phyloP scores from a whole-genome alignment of 306 rosid genomes.

The Glycyrrhiza uralensis region DNA sequence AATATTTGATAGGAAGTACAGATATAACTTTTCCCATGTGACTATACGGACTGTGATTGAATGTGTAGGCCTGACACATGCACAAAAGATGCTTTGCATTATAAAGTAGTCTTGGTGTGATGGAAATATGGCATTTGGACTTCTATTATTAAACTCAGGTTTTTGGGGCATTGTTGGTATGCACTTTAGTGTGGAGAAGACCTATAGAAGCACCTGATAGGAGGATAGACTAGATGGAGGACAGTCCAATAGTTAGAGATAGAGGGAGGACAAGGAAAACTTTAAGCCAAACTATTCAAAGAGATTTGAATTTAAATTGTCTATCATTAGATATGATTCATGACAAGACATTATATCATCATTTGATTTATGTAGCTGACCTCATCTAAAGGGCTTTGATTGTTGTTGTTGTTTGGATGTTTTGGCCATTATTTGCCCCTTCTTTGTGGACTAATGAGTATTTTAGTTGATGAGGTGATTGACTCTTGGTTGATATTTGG shows the following conservation, averaged over 20 bases:
- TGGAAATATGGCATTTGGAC: slow-evolving; percentile 3
- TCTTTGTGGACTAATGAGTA: slow-evolving; percentile 20
- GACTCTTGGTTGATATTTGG: slow-evolving; percentile 9
- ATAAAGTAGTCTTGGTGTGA: not conserved
- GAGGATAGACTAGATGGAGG: not conserved
- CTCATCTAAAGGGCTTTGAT: not conserved
- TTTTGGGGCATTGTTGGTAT: not conserved
- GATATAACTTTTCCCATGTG: not conserved
- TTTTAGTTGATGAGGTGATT: not conserved
- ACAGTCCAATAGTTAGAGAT: not conserved
- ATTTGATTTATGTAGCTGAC: not conserved
- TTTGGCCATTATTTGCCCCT: not conserved
- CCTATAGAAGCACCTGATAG: not conserved
- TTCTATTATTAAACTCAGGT: not conserved
- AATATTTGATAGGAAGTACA: not conserved
- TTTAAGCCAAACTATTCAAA: not conserved
- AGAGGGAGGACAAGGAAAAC: not conserved
- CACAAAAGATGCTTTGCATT: not conserved
- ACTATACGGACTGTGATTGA: slow-evolving; percentile 4
- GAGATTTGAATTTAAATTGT: not conserved
- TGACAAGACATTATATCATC: not conserved
- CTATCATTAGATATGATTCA: not conserved
- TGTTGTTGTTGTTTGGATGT: not conserved
- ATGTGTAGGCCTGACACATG: not conserved
- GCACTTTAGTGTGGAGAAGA: not conserved